Conservation (phyloP, 2,329 filamentous ascomycete genomes). For the Chaetomiaceae sp. region DNA sequence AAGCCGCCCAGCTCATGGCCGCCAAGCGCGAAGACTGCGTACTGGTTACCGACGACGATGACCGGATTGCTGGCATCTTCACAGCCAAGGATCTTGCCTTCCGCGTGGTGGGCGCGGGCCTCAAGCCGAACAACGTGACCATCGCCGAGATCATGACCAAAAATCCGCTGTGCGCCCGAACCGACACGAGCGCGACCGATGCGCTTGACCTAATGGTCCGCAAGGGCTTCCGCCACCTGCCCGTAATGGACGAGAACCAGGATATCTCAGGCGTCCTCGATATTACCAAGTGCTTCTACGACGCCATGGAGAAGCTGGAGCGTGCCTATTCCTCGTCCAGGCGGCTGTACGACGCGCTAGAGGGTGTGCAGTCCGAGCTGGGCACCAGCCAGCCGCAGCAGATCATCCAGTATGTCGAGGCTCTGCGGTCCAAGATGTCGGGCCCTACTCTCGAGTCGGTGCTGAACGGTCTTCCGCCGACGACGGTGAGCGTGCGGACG, state of each 20-base stretch:
- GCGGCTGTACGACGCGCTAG: conserved; percentile 93
- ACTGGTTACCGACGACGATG: conserved; percentile 94
- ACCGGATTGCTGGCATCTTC: conserved; percentile 97
- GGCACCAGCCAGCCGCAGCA: conserved; percentile 95
- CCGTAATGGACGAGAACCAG: conserved; percentile 99
- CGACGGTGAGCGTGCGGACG: conserved; percentile 90
- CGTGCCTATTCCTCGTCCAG: conserved; percentile 96
- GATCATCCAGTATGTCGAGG: conserved; percentile 98
- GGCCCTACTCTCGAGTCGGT: conserved; percentile 94
- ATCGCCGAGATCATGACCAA: conserved; percentile 99
- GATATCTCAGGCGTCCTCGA: conserved; percentile 97
- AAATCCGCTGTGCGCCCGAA: conserved; percentile 94
- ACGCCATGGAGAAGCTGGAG: conserved; percentile 99
- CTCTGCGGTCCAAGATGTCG: conserved; percentile 92
- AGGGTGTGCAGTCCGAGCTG: conserved; percentile 95
- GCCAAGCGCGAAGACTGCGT: conserved; percentile 98
- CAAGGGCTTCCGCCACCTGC: conserved; percentile 94
- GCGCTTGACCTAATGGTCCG: conserved; percentile 96
- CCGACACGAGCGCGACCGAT: conserved; percentile 96
- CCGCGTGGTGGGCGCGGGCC: conserved; percentile 84
- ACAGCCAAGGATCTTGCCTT: conserved; percentile 98
- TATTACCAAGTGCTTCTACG: conserved; percentile 99
- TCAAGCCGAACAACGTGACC: conserved; percentile 83
- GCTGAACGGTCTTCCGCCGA: conserved; percentile 83
- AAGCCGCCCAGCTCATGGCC: conserved; percentile 97